Conservation (phyloP, 2,329 filamentous ascomycete species). For the Ophiostoma sp. region DNA sequence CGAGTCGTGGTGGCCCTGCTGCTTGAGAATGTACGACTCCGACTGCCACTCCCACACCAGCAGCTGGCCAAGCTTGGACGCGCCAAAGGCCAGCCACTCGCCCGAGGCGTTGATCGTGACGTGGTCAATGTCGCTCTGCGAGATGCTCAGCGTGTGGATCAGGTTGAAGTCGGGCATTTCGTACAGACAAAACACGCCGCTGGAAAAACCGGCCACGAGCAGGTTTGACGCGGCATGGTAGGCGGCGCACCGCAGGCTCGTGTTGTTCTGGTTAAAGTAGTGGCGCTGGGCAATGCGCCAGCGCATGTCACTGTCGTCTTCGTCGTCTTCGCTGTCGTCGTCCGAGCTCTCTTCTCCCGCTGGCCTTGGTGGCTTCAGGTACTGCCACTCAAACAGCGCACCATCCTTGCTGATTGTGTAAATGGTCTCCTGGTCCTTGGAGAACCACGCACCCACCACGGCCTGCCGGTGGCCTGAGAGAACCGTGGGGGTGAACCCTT, state of each 20-base stretch:
- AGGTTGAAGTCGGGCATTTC: slow-evolving; percentile 95
- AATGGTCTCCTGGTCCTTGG: slow-evolving; percentile 88
- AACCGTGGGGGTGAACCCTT: slow-evolving; percentile 85
- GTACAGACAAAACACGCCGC: slow-evolving; percentile 89
- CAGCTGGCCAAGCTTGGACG: slow-evolving; percentile 92
- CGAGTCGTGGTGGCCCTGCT: slow-evolving; percentile 94
- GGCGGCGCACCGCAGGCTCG: slow-evolving; percentile 83
- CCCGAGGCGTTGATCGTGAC: slow-evolving; percentile 92
- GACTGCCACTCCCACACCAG: slow-evolving; percentile 99
- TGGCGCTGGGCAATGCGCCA: slow-evolving; percentile 92
- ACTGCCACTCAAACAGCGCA: slow-evolving; percentile 94
- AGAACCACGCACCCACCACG: slow-evolving; percentile 96
- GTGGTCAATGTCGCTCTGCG: slow-evolving; percentile 93
- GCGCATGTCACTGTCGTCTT: slow-evolving; percentile 65
- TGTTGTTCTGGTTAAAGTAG: slow-evolving; percentile 90
- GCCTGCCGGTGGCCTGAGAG: slow-evolving; percentile 87
- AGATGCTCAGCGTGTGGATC: slow-evolving; percentile 91
- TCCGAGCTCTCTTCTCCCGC: slow-evolving; percentile 53
- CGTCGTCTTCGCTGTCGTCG: slow-evolving; percentile 56
- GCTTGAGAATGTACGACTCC: slow-evolving; percentile 97
- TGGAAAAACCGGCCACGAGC: slow-evolving; percentile 95
- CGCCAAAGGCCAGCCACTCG: slow-evolving; percentile 96
- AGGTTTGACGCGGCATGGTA: slow-evolving; percentile 86
- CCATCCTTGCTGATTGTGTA: slow-evolving; percentile 97
- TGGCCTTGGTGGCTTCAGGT: slow-evolving; percentile 53